phyloP scores from a whole-genome alignment of 768 basidiomycete genomes.

The Rhizopogon sp. region DNA sequence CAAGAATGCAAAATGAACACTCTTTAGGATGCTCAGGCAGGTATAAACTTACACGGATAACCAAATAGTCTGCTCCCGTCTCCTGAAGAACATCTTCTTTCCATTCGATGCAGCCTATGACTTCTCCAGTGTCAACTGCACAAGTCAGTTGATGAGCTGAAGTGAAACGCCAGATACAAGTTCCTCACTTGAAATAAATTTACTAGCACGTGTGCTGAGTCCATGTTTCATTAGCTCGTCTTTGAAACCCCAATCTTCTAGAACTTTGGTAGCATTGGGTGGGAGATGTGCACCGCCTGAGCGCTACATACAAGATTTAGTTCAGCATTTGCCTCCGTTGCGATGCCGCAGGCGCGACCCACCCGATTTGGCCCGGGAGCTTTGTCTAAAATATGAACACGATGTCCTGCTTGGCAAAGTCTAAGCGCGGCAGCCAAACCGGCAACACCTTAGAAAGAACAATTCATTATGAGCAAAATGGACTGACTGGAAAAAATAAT shows the following conservation, averaged over 20 bases:
- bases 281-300: conserved; percentile 43
- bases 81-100: conserved; percentile 45
- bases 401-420: conserved; percentile 55
- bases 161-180: not conserved
- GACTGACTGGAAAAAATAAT: not conserved
- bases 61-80: conserved; percentile 49
- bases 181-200: conserved; percentile 19
- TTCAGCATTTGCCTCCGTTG: not conserved
- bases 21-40: not conserved
- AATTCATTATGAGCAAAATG: not conserved
- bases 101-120: conserved; percentile 43
- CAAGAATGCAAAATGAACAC: conserved; percentile 1
- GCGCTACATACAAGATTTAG: conserved; percentile 18
- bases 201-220: conserved; percentile 17
- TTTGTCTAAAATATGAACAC: conserved; percentile 53
- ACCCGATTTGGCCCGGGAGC: conserved; percentile 39
- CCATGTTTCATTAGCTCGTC: conserved; percentile 36
- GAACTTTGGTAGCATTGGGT: conserved; percentile 55
- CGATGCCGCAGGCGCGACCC: conserved; percentile 1
- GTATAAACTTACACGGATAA: conserved; percentile 37
- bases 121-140: conserved; percentile 38
- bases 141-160: conserved; percentile 5
- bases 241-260: conserved; percentile 52
- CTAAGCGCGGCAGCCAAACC: conserved; percentile 57
- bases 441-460: conserved; percentile 30